Evolutionary conservation across 306 rosid genomes (phyloP).

Genomic region (Rosa rugosa): DNA sequence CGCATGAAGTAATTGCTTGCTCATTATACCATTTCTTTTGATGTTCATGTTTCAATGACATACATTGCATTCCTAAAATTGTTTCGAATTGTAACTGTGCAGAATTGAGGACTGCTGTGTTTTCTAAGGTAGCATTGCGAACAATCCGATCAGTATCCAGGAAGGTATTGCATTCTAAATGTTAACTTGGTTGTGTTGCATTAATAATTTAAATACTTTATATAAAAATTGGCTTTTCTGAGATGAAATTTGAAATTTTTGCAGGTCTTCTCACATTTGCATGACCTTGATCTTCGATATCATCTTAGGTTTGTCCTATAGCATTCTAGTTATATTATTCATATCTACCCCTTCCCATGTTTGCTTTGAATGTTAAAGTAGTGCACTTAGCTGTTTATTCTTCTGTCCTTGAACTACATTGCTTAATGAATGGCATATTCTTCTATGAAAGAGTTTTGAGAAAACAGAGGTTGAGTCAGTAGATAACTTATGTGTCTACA

Average conservation of each 20-base stretch:
- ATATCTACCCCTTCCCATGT: neutral
- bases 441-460: neutral
- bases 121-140: constrained; percentile 91
- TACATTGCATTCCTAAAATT: neutral
- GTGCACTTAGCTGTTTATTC: neutral
- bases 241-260: constrained; percentile 25
- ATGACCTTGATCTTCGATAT: constrained; percentile 90
- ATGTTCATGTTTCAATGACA: neutral
- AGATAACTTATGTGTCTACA: neutral
- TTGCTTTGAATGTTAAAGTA: neutral
- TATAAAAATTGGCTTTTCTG: neutral
- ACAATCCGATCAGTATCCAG: constrained; percentile 91
- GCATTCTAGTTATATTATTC: neutral
- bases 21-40: constrained; percentile 20
- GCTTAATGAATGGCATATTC: neutral
- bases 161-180: constrained; percentile 52
- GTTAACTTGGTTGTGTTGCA: neutral
- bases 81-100: constrained; percentile 34
- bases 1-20: constrained; percentile 54
- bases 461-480: neutral
- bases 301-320: constrained; percentile 73
- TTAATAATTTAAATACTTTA: neutral
- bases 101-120: constrained; percentile 92
- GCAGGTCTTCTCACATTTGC: constrained; percentile 95
- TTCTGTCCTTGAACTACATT: neutral